Conservation (phyloP, 2,329 filamentous ascomycete genomes). For the Chalaropsis thielavioides region DNA sequence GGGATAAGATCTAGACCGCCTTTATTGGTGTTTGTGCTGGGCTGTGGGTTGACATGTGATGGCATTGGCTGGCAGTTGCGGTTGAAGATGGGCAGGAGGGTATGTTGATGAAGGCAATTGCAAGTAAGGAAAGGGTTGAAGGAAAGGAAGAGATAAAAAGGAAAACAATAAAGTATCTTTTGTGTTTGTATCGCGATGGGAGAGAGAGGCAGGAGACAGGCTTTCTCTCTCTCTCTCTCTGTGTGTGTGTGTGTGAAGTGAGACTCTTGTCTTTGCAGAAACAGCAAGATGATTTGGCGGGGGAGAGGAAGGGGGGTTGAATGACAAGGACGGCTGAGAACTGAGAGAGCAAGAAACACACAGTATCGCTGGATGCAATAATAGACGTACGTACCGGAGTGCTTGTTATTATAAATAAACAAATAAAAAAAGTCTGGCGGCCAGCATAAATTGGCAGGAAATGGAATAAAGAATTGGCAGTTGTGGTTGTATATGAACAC, state of each 20-base stretch:
- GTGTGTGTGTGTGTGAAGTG: conserved; percentile 7
- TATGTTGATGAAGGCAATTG: background rate
- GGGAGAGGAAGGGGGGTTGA: too few species aligned
- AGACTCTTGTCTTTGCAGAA: conserved; percentile 3
- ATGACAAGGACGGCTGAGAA: background rate
- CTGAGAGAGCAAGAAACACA: too few species aligned
- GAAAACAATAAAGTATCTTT: background rate
- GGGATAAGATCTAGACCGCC: background rate
- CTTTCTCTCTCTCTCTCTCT: too few species aligned
- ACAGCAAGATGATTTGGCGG: background rate
- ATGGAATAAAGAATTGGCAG: background rate
- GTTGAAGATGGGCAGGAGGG: background rate
- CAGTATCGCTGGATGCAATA: background rate
- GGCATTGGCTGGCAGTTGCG: background rate
- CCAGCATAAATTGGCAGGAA: background rate
- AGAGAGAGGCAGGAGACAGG: background rate
- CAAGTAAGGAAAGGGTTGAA: conserved; percentile 19
- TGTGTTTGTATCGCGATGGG: background rate
- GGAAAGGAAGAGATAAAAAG: conserved; percentile 21
- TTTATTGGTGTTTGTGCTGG: background rate
- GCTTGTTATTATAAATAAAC: background rate
- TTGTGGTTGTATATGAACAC: background rate
- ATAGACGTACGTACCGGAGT: background rate
- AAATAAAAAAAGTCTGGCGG: background rate
- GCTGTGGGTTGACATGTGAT: background rate